These are phyloP conservation scores for Tolypocladium cylindrosporum DNA, from an alignment of 2,329 filamentous ascomycete species.

Conservation along the genomic window DNA sequence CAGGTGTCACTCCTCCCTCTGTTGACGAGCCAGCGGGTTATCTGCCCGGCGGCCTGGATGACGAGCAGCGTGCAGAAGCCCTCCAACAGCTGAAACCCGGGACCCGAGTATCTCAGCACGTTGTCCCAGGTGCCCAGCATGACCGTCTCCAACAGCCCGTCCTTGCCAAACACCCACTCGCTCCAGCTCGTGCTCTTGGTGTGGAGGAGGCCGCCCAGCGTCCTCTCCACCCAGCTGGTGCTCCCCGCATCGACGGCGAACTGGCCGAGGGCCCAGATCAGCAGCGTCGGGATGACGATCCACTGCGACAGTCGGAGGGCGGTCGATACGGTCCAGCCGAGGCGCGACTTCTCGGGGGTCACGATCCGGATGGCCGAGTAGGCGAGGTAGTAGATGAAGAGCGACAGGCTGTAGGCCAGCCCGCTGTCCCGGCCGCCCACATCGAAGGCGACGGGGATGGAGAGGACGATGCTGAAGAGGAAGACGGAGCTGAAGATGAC, in stretches of 20 bases:
- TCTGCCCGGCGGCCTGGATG: slow-evolving; percentile 89
- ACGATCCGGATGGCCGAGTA: slow-evolving; percentile 72
- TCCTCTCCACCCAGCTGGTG: slow-evolving; percentile 73
- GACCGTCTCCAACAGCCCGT: slow-evolving; percentile 69
- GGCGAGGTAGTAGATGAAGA: slow-evolving; percentile 84
- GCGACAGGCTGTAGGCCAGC: slow-evolving; percentile 81
- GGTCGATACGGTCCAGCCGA: slow-evolving; percentile 62
- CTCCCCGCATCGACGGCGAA: slow-evolving; percentile 83
- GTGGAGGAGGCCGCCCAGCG: slow-evolving; percentile 57
- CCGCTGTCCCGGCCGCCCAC: slow-evolving; percentile 92
- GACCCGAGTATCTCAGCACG: slow-evolving; percentile 78
- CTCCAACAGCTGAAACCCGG: slow-evolving; percentile 87
- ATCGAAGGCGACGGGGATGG: slow-evolving; percentile 94
- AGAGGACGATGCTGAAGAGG: slow-evolving; percentile 85
- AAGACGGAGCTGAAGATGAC: slow-evolving; percentile 74
- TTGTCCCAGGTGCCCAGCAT: slow-evolving; percentile 86
- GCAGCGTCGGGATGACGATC: slow-evolving; percentile 71
- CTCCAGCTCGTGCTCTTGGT: slow-evolving; percentile 55
- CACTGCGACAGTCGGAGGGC: slow-evolving; percentile 71
- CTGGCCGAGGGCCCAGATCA: slow-evolving; percentile 93
- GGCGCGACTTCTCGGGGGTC: slow-evolving; percentile 67
- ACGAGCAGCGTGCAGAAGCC: slow-evolving; percentile 95
- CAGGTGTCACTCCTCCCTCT: slow-evolving; percentile 87
- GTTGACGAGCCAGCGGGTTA: slow-evolving; percentile 92
- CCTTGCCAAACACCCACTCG: slow-evolving; percentile 82